These are phyloP conservation scores for Xerocomus amazonicus DNA, from an alignment of 1,284 basidiomycete genomes.

Conservation along the genomic window DNA sequence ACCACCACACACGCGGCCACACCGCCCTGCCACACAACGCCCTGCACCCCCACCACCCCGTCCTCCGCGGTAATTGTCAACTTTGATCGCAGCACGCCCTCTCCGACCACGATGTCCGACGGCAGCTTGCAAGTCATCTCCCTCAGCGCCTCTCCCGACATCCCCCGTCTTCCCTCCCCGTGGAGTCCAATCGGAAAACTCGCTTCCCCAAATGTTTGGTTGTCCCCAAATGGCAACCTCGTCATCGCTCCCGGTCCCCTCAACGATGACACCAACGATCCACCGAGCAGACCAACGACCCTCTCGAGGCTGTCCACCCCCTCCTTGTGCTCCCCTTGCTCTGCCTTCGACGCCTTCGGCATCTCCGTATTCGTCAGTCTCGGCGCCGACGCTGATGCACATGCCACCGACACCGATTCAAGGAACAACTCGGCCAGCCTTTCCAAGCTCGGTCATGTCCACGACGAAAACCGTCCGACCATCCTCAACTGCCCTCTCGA, in stretches of 20 bases:
- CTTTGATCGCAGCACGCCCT: constrained; percentile 22
- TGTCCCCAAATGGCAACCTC: constrained; percentile 23
- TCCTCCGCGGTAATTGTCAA: constrained; percentile 13
- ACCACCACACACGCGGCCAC: too few relatives aligned
- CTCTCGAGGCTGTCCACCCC: constrained; percentile 3
- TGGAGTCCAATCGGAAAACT: constrained; percentile 27
- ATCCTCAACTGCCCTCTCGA: neutral
- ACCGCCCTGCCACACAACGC: neutral
- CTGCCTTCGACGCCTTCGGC: constrained; percentile 18
- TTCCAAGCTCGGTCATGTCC: too few relatives aligned
- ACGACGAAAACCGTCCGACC: constrained; percentile 3
- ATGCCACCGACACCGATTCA: too few relatives aligned
- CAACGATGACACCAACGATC: neutral
- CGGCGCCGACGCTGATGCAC: neutral
- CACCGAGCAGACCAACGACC: neutral
- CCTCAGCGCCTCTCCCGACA: constrained; percentile 3
- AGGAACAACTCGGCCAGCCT: too few relatives aligned
- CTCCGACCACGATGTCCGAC: constrained; percentile 26
- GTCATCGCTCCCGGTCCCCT: constrained; percentile 17
- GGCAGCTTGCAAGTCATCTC: constrained; percentile 26
- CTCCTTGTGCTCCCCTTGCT: constrained; percentile 17
- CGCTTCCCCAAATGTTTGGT: constrained; percentile 21
- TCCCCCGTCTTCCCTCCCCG: constrained; percentile 27
- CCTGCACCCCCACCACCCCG: constrained; percentile 10
- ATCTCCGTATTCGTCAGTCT: constrained; percentile 22